phyloP scores from a whole-genome alignment of 139 green algal species.

The Deuterostichococcus epilithicus region DNA sequence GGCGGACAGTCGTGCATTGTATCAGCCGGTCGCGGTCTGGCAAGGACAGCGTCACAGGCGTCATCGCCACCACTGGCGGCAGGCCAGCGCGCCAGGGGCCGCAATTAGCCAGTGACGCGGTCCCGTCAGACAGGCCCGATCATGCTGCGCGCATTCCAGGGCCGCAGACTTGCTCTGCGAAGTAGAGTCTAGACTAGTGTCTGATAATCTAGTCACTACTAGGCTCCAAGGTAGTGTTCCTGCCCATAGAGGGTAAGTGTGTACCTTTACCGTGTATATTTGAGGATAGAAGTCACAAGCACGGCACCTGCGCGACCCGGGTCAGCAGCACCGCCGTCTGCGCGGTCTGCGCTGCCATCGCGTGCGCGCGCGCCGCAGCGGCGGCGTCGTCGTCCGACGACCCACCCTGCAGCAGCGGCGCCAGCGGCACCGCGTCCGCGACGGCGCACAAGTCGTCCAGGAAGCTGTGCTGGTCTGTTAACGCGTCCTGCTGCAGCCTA shows the following conservation, averaged over 20 bases:
- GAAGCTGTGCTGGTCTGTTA: conserved; percentile 11
- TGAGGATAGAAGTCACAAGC: no score
- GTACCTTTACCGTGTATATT: no score
- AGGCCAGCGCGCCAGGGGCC: no score
- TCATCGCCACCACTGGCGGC: no score
- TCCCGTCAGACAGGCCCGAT: no score
- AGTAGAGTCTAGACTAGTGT: background rate
- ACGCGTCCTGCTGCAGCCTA: background rate
- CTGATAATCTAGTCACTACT: no score
- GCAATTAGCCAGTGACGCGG: no score
- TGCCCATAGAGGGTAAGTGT: conserved; percentile 35
- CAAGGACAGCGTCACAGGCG: no score
- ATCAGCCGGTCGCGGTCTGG: no score
- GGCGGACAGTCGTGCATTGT: no score
- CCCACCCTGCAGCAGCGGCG: background rate
- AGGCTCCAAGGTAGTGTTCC: background rate
- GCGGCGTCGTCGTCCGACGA: no score
- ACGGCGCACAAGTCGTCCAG: background rate
- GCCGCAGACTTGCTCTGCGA: background rate
- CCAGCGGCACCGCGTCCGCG: background rate
- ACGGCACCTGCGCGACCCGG: conserved; percentile 17
- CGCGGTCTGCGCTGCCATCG: background rate
- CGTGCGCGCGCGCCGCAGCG: background rate
- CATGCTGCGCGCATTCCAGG: no score
- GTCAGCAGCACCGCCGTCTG: conserved; percentile 20